Conservation (phyloP, 2,329 filamentous ascomycete species). For the Verticillium klebahnii region DNA sequence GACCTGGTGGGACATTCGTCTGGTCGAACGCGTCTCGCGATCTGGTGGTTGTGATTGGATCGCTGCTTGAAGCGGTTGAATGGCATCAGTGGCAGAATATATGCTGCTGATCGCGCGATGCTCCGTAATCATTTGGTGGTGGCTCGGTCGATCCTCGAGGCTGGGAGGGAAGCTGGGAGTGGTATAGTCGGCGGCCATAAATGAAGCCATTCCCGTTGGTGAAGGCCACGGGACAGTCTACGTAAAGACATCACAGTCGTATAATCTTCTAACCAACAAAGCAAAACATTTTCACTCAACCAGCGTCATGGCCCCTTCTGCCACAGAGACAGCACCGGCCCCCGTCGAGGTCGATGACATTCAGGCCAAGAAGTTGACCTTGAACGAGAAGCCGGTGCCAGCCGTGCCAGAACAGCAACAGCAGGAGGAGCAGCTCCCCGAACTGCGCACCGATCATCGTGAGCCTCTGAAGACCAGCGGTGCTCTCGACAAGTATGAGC, state of each 20-base stretch:
- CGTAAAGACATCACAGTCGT: too few relatives aligned
- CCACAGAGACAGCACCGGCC: constrained; percentile 5
- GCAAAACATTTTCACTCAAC: background rate
- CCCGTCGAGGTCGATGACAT: constrained; percentile 3
- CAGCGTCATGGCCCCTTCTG: constrained; percentile 9
- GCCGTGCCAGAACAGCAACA: constrained; percentile 5
- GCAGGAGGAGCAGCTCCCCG: constrained; percentile 4
- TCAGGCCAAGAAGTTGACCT: background rate
- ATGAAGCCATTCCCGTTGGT: background rate
- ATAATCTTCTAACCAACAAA: too few relatives aligned
- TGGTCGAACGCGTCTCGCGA: background rate
- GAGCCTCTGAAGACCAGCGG: constrained; percentile 45
- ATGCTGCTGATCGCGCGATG: constrained; percentile 5
- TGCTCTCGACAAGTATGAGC: constrained; percentile 44
- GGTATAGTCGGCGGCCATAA: constrained; percentile 2
- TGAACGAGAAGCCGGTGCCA: background rate
- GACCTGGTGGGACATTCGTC: background rate
- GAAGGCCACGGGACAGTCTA: background rate
- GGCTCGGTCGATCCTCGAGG: background rate
- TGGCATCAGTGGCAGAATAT: constrained; percentile 3
- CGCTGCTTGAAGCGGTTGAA: background rate
- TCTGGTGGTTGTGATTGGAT: background rate
- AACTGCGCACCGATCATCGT: constrained; percentile 7
- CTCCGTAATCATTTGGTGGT: constrained; percentile 3
- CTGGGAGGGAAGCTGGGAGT: background rate